Base-by-base conservation (phyloP, 2,329 filamentous ascomycete genomes). In the Xylaria sp. region DNA sequence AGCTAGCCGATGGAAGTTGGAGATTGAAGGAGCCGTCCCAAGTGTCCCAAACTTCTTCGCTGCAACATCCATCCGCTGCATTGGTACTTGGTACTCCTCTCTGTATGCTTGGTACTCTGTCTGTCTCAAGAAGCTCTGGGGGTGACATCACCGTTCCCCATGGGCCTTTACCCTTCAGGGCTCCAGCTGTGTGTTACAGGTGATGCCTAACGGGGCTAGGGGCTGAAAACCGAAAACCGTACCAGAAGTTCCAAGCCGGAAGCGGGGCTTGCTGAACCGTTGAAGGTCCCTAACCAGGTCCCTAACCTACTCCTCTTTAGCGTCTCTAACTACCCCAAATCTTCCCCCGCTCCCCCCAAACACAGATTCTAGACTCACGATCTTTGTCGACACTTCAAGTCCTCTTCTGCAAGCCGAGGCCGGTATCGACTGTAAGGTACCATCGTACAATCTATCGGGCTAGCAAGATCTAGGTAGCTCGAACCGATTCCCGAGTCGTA, bases 141-240 rank as follows among this genome's bases (percentile, higher is more conserved):
- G 15, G 63, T 65, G 63, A 66, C 63, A 66, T 66, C 63, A 66
- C 57, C 18, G 32, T 65, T 61, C 57, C 36, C 57, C 56, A 39
- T 58, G 55, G 48, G 46, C 46, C 56, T 64, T 53, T 36, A 9
- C 43, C 36, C 32, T 36, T 56, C 25, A 6, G 39, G 39, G 41
- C 30, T 34, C 46, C 39, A 15, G 8, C 62, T 45, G 39, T 45
- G 39, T 46, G 63, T 39, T 36, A 43, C 57, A 39, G 36, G n/a
- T 23, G 56, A 46, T 46, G 39, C 20, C 18, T 18, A 48, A 60
- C n/a, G 12, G 58, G 58, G 43, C 45, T 50, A 60, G 28, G 43
- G 57, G 43, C 41, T 32, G 43, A 36, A 39, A 41, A 41, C 23
- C 28, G 43, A 36, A 39, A 41, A 41, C 23, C 28, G 53, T 30